A percentile compares a stretch with the other conserved stretches of the same genome.
Evolutionary conservation across 2,329 filamentous ascomycete species (phyloP).

Genomic region (Cercospora beticola): DNA sequence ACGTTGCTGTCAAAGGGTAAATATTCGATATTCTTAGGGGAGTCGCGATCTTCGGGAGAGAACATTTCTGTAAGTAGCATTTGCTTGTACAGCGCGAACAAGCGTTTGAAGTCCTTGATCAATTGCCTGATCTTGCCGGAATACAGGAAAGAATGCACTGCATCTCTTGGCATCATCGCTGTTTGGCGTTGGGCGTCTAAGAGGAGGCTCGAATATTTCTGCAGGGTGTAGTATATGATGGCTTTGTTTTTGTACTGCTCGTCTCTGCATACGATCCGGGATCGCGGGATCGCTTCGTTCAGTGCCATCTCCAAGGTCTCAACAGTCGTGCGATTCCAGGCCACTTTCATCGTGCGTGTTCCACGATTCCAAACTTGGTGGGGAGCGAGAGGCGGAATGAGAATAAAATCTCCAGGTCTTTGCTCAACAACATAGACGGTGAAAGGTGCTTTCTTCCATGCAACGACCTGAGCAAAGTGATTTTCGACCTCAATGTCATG

Average conservation of each 20-base stretch:
- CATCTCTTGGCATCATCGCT: conserved; percentile 39
- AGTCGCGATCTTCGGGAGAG: conserved; percentile 57
- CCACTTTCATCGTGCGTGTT: conserved; percentile 93
- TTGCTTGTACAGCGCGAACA: conserved; percentile 75
- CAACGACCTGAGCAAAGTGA: conserved; percentile 92
- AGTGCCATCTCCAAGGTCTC: conserved; percentile 87
- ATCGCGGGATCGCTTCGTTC: conserved; percentile 82
- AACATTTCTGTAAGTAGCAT: conserved; percentile 87
- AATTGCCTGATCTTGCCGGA: conserved; percentile 65
- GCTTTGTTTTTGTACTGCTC: conserved; percentile 99
- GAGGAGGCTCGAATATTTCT: conserved; percentile 68
- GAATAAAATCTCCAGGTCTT: conserved; percentile 83
- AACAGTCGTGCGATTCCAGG: conserved; percentile 93
- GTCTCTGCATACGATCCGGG: conserved; percentile 87
- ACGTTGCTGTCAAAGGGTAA: conserved; percentile 85
- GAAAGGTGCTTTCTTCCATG: conserved; percentile 93
- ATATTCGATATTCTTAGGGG: conserved; percentile 68
- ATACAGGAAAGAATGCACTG: conserved; percentile 34
- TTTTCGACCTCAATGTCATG: conserved; percentile 97
- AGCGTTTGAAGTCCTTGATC: conserved; percentile 75
- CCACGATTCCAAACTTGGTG: conserved; percentile 99
- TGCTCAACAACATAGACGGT: conserved; percentile 92
- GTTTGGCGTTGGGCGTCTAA: conserved; percentile 57
- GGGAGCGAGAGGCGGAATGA: conserved; percentile 87
- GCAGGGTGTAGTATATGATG: conserved; percentile 83